Percentiles rank a stretch among this genome's conserved stretches.
Evolutionary conservation across 2,329 filamentous ascomycete species (phyloP).

Genomic region (Parasarocladium wereldwijsianum): DNA sequence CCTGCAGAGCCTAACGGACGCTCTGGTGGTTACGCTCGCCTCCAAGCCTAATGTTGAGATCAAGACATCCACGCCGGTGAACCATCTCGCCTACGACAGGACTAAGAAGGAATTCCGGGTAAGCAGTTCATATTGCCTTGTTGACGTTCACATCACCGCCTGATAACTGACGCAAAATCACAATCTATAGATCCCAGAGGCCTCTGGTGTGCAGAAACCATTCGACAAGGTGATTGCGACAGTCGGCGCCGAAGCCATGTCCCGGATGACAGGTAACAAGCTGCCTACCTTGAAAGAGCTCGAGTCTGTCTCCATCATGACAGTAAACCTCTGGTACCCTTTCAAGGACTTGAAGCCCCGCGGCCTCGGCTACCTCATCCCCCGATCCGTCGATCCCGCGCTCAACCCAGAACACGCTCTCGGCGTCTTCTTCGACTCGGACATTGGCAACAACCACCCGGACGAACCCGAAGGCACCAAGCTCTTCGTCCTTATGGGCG

Average conservation of each 20-base stretch:
- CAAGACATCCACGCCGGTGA: slow-evolving; percentile 31
- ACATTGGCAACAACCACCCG: slow-evolving; percentile 28
- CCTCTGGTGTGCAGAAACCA: slow-evolving; percentile 6
- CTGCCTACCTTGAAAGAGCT: slow-evolving; percentile 37
- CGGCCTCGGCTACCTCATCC: slow-evolving; percentile 89
- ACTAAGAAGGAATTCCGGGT: slow-evolving; percentile 26
- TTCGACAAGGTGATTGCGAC: slow-evolving; percentile 52
- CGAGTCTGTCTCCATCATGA: slow-evolving; percentile 69
- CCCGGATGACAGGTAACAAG: slow-evolving; percentile 16
- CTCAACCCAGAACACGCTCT: slow-evolving; percentile 73
- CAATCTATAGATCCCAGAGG: slow-evolving; percentile 5
- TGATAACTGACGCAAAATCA: slow-evolving; percentile 7
- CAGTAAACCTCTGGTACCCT: slow-evolving; percentile 78
- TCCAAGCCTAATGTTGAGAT: slow-evolving; percentile 45
- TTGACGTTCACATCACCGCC: not conserved
- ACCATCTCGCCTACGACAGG: slow-evolving; percentile 24
- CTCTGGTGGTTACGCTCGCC: slow-evolving; percentile 34
- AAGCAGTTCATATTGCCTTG: slow-evolving; percentile 8
- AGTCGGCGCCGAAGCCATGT: slow-evolving; percentile 34
- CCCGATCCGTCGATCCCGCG: slow-evolving; percentile 51
- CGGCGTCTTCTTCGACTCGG: slow-evolving; percentile 84
- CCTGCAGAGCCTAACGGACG: slow-evolving; percentile 44
- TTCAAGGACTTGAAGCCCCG: slow-evolving; percentile 45
- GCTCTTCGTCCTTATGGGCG: slow-evolving; percentile 86
- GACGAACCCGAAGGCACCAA: slow-evolving; percentile 57